These are phyloP conservation scores for Termitomyces eurrhizus DNA, from an alignment of 768 basidiomycete species.

Conservation along the genomic window DNA sequence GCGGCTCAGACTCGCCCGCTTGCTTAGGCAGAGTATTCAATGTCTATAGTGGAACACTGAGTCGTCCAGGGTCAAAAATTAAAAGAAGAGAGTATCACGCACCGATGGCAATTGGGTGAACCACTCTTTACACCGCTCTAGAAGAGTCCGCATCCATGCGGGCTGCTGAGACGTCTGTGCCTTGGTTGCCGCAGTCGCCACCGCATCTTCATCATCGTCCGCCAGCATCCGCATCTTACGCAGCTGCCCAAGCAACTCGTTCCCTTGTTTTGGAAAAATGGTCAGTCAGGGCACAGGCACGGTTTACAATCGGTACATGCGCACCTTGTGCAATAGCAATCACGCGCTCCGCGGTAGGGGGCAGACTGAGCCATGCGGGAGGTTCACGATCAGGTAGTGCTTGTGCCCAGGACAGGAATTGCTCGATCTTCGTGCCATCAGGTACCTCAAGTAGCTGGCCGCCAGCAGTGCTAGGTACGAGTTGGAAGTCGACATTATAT, in stretches of 20 bases:
- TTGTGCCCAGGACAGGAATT: conserved; percentile 89
- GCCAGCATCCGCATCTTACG: conserved; percentile 89
- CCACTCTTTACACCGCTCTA: conserved; percentile 85
- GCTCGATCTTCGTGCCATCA: conserved; percentile 89
- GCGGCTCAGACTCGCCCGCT: conserved; percentile 72
- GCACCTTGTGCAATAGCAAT: conserved; percentile 90
- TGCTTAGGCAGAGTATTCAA: conserved; percentile 65
- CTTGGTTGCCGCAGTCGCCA: conserved; percentile 51
- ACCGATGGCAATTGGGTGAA: conserved; percentile 72
- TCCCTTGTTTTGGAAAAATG: conserved; percentile 44
- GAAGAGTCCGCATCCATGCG: conserved; percentile 89
- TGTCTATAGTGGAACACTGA: conserved; percentile 35
- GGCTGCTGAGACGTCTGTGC: conserved; percentile 71
- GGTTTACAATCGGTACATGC: conserved; percentile 11
- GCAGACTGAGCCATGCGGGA: conserved; percentile 91
- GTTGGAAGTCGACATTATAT: conserved; percentile 90
- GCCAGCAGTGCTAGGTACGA: conserved; percentile 65
- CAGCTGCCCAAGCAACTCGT: conserved; percentile 78
- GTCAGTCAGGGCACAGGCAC: conserved; percentile 6
- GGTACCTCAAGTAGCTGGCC: conserved; percentile 65
- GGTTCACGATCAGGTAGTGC: conserved; percentile 89
- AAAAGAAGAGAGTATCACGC: conserved; percentile 20
- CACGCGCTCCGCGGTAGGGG: conserved; percentile 87
- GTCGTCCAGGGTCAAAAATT: not conserved
- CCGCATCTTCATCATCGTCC: conserved; percentile 77